These are phyloP conservation scores for Cytospora leucostoma DNA, from an alignment of 2,329 filamentous ascomycete species.

Conservation along the genomic window DNA sequence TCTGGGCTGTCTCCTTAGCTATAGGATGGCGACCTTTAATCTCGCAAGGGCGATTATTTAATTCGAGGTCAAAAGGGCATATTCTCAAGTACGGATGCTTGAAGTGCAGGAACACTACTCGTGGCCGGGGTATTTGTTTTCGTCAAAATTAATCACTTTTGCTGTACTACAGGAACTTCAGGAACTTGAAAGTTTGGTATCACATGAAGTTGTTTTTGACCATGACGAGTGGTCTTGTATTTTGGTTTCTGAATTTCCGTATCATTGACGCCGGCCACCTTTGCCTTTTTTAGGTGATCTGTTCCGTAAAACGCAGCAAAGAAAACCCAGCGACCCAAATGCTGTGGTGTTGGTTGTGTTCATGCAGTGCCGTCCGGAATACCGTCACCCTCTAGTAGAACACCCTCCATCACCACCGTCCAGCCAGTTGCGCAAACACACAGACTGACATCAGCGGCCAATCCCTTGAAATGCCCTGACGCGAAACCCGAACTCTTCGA, in stretches of 20 bases:
- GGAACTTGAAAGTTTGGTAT: slow-evolving; percentile 27
- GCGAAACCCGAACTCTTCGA: slow-evolving; percentile 23
- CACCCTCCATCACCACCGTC: slow-evolving; percentile 25
- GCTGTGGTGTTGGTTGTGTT: slow-evolving; percentile 40
- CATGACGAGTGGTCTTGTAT: slow-evolving; percentile 35
- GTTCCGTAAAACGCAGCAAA: slow-evolving; percentile 59
- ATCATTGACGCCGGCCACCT: slow-evolving; percentile 66
- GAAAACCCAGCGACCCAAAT: slow-evolving; percentile 59
- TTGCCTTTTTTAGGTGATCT: slow-evolving; percentile 48
- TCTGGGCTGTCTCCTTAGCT: too few species aligned
- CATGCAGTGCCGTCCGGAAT: slow-evolving; percentile 47
- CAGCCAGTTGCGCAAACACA: slow-evolving; percentile 19
- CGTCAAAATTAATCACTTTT: not conserved
- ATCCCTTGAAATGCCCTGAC: slow-evolving; percentile 29
- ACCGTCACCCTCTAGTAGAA: slow-evolving; percentile 38
- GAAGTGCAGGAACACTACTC: not conserved
- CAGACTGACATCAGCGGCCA: slow-evolving; percentile 17
- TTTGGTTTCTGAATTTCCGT: slow-evolving; percentile 62
- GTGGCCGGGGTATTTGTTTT: not conserved
- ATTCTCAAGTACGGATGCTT: not conserved
- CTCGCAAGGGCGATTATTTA: too few species aligned
- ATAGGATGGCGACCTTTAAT: too few species aligned
- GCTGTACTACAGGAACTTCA: slow-evolving; percentile 6
- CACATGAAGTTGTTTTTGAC: slow-evolving; percentile 41
- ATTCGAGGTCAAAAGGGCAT: too few species aligned